Evolutionary conservation across 331 rosid genomes (phyloP), one percentile per base, ranked within the genome.

Genomic region (Stylosanthes scabra): DNA sequence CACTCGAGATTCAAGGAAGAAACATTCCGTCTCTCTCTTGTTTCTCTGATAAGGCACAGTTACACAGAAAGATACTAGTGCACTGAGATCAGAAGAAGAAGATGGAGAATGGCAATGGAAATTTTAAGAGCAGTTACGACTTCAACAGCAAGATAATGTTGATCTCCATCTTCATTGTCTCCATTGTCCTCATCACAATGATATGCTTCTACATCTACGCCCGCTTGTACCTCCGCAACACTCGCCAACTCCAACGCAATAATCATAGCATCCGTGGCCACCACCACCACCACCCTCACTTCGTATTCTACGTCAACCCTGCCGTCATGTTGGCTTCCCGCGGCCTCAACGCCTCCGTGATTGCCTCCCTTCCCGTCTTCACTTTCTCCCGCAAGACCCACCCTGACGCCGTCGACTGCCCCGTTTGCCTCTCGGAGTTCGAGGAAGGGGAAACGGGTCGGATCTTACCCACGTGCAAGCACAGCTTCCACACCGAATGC

Each of bases 361-460:
- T 93, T 7, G 66, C 75, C 1, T 80, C 92, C 3, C 80, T 93
- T 8, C 97, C 98, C 3, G 83, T 86, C 4, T 93, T 91, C 71
- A 55, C 74, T 3, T 85, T 74, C 76, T 75, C 91, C 11, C 10
- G 72, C 5, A 61, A 83, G 41, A 41, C 84, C 42, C 70, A 75
- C 25, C 39, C 83, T 64, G 57, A 59, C 0, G 12, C 80, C 0
- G 28, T 49, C 13, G 96, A 93, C 25, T 93, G 98, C 41, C 90
- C 96, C 3, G 98, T 93, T 3, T 93, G 98, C 52, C 73, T 93
- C 70, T 93, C 98, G 27, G 92, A 93, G 42, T 91, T 93, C 31
- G 85, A 82, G 11, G 85, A 86, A 8, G 75, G 72, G 9, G 96
- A 93, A 61, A 65, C 67, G 83, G 96, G 97, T 63, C 92, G 98